Conservation (phyloP, 2,329 filamentous ascomycete species). For the Paecilomyces variotii region DNA sequence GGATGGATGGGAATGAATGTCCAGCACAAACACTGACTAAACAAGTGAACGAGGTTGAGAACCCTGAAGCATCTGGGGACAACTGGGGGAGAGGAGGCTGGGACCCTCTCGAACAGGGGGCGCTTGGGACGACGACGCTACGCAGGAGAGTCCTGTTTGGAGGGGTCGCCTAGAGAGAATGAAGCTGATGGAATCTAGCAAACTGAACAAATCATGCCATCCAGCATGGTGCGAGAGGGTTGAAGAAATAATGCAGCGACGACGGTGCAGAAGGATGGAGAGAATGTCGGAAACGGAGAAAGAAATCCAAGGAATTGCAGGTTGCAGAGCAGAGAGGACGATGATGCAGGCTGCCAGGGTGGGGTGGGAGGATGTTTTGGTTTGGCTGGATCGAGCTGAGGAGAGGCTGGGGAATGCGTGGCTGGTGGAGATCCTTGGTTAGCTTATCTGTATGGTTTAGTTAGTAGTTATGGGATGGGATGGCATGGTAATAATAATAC, state of each 20-base stretch:
- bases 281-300: constrained; percentile 1
- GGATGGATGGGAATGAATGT: neutral
- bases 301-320: constrained; percentile 1
- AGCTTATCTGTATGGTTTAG: too few relatives aligned
- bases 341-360: neutral
- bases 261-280: neutral
- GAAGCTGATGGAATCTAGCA: neutral
- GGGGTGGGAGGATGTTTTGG: constrained; percentile 8
- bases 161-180: neutral
- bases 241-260: neutral
- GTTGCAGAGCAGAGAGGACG: neutral
- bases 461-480: too few relatives aligned
- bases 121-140: neutral
- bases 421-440: neutral
- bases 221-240: neutral
- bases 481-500: too few relatives aligned
- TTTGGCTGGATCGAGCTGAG: constrained; percentile 7
- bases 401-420: constrained; percentile 8
- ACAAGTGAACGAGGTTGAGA: neutral
- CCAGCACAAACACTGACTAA: neutral
- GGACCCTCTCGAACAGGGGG: neutral
- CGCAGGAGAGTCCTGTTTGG: neutral
- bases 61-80: neutral
- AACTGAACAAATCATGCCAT: neutral
- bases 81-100: neutral